A percentile compares a stretch with the other conserved stretches of the same genome.
These are phyloP conservation scores for Garcia nutans DNA, from an alignment of 345 rosid genomes.

Conservation along the genomic window DNA sequence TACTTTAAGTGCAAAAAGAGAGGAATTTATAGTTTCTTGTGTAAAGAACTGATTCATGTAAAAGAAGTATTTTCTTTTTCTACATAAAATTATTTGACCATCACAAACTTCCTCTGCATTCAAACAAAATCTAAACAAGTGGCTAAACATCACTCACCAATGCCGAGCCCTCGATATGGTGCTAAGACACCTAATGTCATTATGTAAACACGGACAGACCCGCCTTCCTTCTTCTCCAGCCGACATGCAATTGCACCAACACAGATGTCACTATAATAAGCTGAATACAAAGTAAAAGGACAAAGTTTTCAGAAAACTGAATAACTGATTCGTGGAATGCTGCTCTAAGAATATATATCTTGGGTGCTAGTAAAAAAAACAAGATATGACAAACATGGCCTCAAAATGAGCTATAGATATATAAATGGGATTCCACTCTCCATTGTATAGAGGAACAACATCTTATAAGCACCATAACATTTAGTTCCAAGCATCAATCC, in stretches of 20 bases:
- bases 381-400: neutral
- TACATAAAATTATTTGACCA: neutral
- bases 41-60: neutral
- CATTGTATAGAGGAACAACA: neutral
- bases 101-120: neutral
- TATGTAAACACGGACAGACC: conserved; percentile 70
- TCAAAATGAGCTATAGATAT: neutral
- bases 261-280: conserved; percentile 88
- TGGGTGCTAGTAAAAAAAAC: neutral
- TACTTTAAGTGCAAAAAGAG: neutral
- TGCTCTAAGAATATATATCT: neutral
- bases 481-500: neutral
- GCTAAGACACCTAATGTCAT: conserved; percentile 98
- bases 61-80: neutral
- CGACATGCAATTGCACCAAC: conserved; percentile 97
- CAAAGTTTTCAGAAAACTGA: conserved; percentile 6
- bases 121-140: neutral
- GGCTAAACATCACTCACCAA: conserved; percentile 54
- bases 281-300: conserved; percentile 36
- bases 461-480: too few species aligned
- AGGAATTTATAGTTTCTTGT: neutral
- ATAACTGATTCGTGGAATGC: neutral
- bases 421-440: neutral
- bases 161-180: conserved; percentile 90
- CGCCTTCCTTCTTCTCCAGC: conserved; percentile 88